Evolutionary conservation across 345 rosid genomes (phyloP), one percentile per base, ranked within the genome.

Genomic region (Jatropha curcas): DNA sequence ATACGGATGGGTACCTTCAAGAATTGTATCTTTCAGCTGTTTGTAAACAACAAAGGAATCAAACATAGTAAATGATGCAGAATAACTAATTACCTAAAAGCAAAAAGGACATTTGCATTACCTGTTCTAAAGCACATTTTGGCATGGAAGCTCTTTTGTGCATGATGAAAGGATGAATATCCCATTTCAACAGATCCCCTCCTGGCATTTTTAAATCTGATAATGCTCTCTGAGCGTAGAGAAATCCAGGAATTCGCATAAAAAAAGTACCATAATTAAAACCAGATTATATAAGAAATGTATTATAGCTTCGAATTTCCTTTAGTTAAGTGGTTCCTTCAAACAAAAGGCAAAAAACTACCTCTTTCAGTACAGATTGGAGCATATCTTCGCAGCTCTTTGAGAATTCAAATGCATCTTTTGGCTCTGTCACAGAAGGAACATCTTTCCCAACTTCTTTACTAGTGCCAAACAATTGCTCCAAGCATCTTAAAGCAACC

Each of bases 401-500:
- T 0, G 86, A 83, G 22, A 74, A 69, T 65, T 81, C 82, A 74
- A 90, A 60, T 3, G 33, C 39, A 10, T 52, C 48, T 51, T 79
- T 80, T 5, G 78, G 50, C 33, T 74, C 81, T 13, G 41, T 0
- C 10, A 17, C 69, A 65, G 78, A 72, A 67, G 67, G 66, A 68
- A 24, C 65, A n/a, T 41, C 77, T 41, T 67, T 33, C n/a, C 20
- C 19, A 6, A n/a, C 30, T 43, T 60, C 78, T 65, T 70, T 62
- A 50, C 45, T 53, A 48, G 27, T 9, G 46, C 75, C 79, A 76
- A 73, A 82, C 66, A 88, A 75, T 72, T 84, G 84, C 81, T 88
- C 91, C 82, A 88, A 75, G 60, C 88, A 85, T 71, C 86, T 85
- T 79, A 88, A 81, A 77, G 91, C 81, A 74, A 88, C 81, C 81